Evolutionary conservation across 495 filamentous ascomycete genomes (phyloP), one percentile per base, ranked within the genome.

Genomic region (Penicillium robsamsonii): DNA sequence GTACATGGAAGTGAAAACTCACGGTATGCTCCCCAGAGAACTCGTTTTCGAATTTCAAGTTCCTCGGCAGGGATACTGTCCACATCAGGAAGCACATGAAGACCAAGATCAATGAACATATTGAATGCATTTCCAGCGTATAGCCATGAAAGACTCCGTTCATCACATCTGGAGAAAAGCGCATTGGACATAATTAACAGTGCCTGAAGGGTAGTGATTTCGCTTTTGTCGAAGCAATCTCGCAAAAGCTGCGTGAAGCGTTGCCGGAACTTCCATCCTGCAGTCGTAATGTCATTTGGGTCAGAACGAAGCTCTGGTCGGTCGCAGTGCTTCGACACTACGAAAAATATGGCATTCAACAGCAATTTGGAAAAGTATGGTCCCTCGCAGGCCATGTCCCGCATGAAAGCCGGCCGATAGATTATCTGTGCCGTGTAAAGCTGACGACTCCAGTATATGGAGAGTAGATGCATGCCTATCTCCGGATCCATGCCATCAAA

Each of bases 191-290:
- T 76, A 8, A 72, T 67, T 15, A 74, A 59, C 35, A 71, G 63
- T 11, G 77, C 78, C 53, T 79, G 76, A 6, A 78, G 67, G 0
- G 75, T 80, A 1, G 77, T 72, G 43, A 81, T 77, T 10, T 73
- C 60, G 54, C 73, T 78, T 17, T 59, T 60, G 38, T 77, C 76
- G 11, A 79, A 66, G 4, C 55, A 63, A n/a, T 62, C 63, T 12
- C 67, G 59, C 4, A 79, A 61, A 2, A 80, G 64, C 42, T 78
- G 72, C 5, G 54, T 67, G 25, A 77, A 64, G 13, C 77, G 56
- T 56, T 71, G 58, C 24, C 71, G 67, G 52, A 70, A 78, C 9
- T 20, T 57, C 66, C 62, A 72, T 24, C 71, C 72, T n/a, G 73
- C 67, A 0, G 70, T 75, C 6, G 56, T 63, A 6, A 65, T 61